A percentile compares a stretch with the other conserved stretches of the same genome.
These are phyloP conservation scores for Aspergillus avenaceus DNA, from an alignment of 495 filamentous ascomycete species.

Conservation along the genomic window DNA sequence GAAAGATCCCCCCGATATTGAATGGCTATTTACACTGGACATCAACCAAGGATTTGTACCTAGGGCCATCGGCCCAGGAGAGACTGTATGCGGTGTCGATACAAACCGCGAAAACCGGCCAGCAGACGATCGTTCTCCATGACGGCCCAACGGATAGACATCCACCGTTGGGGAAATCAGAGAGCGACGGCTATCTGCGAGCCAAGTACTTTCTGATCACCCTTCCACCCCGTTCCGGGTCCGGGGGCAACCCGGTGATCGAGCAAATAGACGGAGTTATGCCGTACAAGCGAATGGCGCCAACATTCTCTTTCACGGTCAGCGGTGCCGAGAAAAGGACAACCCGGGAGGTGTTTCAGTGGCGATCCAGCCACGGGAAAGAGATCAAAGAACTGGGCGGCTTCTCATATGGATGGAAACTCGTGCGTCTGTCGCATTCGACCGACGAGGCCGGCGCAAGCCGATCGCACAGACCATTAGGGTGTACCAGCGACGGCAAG, in stretches of 20 bases:
- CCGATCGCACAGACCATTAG: constrained; percentile 9
- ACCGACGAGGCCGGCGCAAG: constrained; percentile 1
- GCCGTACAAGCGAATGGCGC: neutral
- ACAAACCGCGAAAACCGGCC: neutral
- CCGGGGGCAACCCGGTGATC: neutral
- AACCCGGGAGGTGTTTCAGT: constrained; percentile 10
- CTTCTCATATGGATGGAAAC: constrained; percentile 10
- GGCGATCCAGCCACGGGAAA: constrained; percentile 11
- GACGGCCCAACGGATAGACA: constrained; percentile 8
- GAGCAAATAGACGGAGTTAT: neutral
- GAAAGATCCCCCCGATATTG: constrained; percentile 11
- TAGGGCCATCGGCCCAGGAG: constrained; percentile 14
- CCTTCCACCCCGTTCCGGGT: neutral
- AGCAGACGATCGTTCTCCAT: constrained; percentile 5
- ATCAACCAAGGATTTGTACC: constrained; percentile 11
- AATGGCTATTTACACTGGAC: constrained; percentile 19
- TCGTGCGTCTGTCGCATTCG: constrained; percentile 10
- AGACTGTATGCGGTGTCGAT: constrained; percentile 12
- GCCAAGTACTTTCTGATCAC: neutral
- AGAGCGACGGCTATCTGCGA: neutral
- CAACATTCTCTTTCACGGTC: constrained; percentile 7
- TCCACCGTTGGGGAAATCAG: constrained; percentile 2
- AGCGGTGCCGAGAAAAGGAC: constrained; percentile 1
- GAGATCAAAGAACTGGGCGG: constrained; percentile 15
- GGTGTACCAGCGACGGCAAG: constrained; percentile 11